These are phyloP conservation scores for Ajuga reptans DNA, from an alignment of 305 asterid genomes.

Conservation along the genomic window DNA sequence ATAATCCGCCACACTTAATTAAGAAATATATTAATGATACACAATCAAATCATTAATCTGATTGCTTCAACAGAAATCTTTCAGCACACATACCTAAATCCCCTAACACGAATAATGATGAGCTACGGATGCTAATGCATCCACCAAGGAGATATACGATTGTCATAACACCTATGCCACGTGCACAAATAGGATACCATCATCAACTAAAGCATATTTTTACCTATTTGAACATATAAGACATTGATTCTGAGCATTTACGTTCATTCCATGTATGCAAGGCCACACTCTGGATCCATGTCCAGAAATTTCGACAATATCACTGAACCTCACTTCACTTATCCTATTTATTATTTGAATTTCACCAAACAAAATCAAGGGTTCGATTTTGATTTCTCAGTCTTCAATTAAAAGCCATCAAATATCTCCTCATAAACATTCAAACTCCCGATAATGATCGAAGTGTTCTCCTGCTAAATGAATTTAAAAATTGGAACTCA, in stretches of 20 bases:
- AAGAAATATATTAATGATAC: background rate
- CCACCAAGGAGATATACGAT: background rate
- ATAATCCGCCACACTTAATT: background rate
- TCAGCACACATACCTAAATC: background rate
- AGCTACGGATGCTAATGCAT: background rate
- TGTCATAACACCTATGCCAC: background rate
- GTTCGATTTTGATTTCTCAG: background rate
- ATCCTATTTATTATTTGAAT: background rate
- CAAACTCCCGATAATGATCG: background rate
- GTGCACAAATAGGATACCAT: background rate
- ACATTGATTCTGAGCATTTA: background rate
- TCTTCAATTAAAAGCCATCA: conserved; percentile 1
- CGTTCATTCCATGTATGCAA: background rate
- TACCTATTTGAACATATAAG: background rate
- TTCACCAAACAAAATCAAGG: background rate
- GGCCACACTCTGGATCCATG: background rate
- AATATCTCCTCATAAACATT: background rate
- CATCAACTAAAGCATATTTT: background rate
- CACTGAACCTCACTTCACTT: background rate
- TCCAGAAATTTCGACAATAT: background rate
- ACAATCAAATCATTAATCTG: background rate
- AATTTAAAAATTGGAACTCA: background rate
- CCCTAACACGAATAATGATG: background rate
- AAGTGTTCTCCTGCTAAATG: background rate
- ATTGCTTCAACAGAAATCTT: background rate